Percentiles rank a stretch among this genome's conserved stretches.
Conservation (phyloP, 768 basidiomycete species). For the Suillus cothurnatus region DNA sequence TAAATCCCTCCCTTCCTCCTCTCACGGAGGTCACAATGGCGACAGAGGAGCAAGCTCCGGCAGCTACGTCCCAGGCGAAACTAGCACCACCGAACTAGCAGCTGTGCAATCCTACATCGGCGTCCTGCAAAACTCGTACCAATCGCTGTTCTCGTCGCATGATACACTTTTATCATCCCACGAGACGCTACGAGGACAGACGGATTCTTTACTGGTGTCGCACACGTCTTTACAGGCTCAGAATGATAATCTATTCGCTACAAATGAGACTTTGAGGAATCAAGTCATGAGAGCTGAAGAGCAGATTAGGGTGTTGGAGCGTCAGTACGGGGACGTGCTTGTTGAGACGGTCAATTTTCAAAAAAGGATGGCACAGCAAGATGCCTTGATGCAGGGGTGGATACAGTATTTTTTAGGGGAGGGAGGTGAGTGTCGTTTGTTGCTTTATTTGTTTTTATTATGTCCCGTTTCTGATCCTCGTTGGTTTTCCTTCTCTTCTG, state of each 20-base stretch:
- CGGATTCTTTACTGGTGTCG: constrained; percentile 33
- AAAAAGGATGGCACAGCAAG: constrained; percentile 79
- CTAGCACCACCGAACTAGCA: constrained; percentile 24
- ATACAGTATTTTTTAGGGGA: constrained; percentile 84
- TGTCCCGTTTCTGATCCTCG: not conserved
- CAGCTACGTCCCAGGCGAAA: constrained; percentile 13
- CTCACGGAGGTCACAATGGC: constrained; percentile 15
- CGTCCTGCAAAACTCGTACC: constrained; percentile 32
- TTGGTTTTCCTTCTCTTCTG: constrained; percentile 6
- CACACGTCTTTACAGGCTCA: constrained; percentile 29
- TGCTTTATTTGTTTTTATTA: not conserved
- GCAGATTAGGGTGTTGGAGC: constrained; percentile 59
- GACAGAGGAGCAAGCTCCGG: constrained; percentile 1
- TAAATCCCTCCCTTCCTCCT: constrained; percentile 28
- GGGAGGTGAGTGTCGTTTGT: constrained; percentile 44
- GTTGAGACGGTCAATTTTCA: constrained; percentile 75
- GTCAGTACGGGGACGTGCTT: constrained; percentile 68
- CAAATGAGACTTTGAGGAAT: constrained; percentile 28
- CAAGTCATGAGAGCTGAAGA: constrained; percentile 43
- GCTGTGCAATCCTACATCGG: constrained; percentile 30
- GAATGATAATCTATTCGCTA: constrained; percentile 31
- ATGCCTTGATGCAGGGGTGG: constrained; percentile 77
- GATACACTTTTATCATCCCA: constrained; percentile 32
- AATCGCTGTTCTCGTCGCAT: constrained; percentile 29
- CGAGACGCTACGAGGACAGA: constrained; percentile 37